Base-by-base conservation (phyloP, 768 basidiomycete genomes). In the Pulveroboletus sp. region DNA sequence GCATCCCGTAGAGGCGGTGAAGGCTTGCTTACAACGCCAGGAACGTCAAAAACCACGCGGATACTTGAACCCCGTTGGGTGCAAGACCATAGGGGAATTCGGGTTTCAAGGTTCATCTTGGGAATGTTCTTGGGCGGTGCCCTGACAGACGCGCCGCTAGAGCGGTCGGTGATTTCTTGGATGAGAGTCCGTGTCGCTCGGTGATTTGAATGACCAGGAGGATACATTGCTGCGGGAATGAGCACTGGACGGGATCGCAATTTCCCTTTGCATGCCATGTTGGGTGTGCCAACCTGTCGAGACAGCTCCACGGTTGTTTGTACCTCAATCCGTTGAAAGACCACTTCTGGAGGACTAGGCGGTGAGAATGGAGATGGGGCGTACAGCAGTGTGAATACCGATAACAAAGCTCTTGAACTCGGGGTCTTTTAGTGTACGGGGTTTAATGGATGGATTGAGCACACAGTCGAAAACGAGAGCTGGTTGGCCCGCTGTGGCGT, bases 191-290 rank as follows among this genome's bases (percentile, higher is more conserved):
- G 31, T 33, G 57, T 28, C 15, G 49, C 5, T 37, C 43, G 46
- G 46, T 48, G 57, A 38, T 61, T 53, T 6, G 47, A 55, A 49
- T 58, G 66, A 17, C 49, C 57, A 6, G 57, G 57, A 2, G 66
- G 62, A 49, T 70, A 71, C 18, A 81, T 66, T 5, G 69, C 57
- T 17, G 71, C 57, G 5, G 85, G 84, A 24, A 90, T 71, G 37
- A 71, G 62, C 1, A 81, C 81, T 11, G 75, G 76, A 31, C 87
- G 80, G 12, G 81, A 75, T 26, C 62, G 59, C 2, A 84, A 76
- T 57, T 74, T 78, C n/a, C 89, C 89, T 64, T 91, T 92, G 46
- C 82, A 81, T 3, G 76, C 68, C 46, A 92, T 87, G 65, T 91
- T 92, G 6, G 89, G 89, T 0, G 78, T 85, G 21, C 76, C 77